phyloP scores from a whole-genome alignment of 768 basidiomycete species.

The Rhodocollybia butyracea region DNA sequence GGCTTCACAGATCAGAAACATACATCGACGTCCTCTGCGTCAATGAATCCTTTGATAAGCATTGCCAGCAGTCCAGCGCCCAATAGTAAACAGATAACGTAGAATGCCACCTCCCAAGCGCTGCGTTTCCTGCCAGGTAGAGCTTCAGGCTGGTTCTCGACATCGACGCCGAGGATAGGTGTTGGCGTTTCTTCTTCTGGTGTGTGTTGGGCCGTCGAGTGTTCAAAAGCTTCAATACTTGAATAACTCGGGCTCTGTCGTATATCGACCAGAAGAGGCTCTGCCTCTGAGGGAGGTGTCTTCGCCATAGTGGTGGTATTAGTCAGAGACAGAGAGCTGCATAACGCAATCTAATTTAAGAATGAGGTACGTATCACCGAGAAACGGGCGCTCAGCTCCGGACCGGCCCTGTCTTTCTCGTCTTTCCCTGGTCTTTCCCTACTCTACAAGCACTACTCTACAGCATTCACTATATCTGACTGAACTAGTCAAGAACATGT shows the following conservation, averaged over 20 bases:
- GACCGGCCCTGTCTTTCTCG: neutral
- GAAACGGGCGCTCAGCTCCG: too few relatives aligned
- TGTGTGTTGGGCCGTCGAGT: too few relatives aligned
- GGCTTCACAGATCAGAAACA: conserved; percentile 17
- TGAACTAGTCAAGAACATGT: too few relatives aligned
- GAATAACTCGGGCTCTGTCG: neutral
- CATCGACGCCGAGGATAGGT: neutral
- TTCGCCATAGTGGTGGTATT: conserved; percentile 4
- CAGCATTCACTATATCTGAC: too few relatives aligned
- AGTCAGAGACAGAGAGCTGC: neutral
- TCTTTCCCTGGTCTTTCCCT: neutral
- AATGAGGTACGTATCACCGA: neutral
- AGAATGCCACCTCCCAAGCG: conserved; percentile 1
- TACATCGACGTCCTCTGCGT: conserved; percentile 66
- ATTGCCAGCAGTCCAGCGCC: conserved; percentile 18
- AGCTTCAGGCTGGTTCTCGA: conserved; percentile 5
- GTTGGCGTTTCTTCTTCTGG: too few relatives aligned
- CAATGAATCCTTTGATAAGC: conserved; percentile 69
- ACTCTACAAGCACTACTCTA: too few relatives aligned
- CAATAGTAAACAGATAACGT: neutral
- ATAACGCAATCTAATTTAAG: neutral
- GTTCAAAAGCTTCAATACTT: too few relatives aligned
- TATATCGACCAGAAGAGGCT: conserved; percentile 5
- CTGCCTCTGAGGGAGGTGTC: conserved; percentile 1
- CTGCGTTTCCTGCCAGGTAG: neutral